Evolutionary conservation across 345 rosid species (phyloP).

Genomic region (Citrus unshiu): DNA sequence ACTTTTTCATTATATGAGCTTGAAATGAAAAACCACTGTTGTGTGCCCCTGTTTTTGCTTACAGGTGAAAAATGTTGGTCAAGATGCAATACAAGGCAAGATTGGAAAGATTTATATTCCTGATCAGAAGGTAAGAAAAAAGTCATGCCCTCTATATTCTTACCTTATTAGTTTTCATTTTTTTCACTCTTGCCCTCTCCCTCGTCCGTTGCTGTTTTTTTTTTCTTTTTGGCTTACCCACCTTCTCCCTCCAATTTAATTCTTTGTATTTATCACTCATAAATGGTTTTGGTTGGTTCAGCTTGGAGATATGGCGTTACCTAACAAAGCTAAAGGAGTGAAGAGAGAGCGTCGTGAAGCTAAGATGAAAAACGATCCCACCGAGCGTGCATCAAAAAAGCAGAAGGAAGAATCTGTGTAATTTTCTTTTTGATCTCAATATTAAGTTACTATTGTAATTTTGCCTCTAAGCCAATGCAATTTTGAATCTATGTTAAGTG

Average conservation of each 20-base stretch:
- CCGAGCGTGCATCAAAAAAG: slow-evolving; percentile 48
- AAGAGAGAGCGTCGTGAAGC: slow-evolving; percentile 94
- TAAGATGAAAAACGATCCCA: slow-evolving; percentile 39
- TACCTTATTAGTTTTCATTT: background rate
- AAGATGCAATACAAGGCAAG: slow-evolving; percentile 61
- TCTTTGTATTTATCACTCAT: background rate
- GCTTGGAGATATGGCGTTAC: slow-evolving; percentile 55
- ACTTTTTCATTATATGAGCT: background rate
- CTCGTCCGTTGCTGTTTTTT: background rate
- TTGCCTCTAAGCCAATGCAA: background rate
- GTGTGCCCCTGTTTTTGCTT: slow-evolving; percentile 10
- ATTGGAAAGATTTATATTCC: slow-evolving; percentile 81
- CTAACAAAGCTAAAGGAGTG: slow-evolving; percentile 74
- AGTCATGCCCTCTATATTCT: background rate
- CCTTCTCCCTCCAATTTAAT: background rate
- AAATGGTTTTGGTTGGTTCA: slow-evolving; percentile 14
- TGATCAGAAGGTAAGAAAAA: slow-evolving; percentile 72
- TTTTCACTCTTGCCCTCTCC: background rate
- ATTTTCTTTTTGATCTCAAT: slow-evolving; percentile 6
- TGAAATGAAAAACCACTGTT: slow-evolving; percentile 8
- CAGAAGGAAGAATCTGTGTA: slow-evolving; percentile 51
- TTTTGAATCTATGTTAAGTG: background rate
- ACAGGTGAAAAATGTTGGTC: slow-evolving; percentile 73
- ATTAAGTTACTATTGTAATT: background rate
- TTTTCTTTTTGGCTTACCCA: background rate